Conservation (phyloP, 1,284 basidiomycete genomes). For the Mycena sp. region DNA sequence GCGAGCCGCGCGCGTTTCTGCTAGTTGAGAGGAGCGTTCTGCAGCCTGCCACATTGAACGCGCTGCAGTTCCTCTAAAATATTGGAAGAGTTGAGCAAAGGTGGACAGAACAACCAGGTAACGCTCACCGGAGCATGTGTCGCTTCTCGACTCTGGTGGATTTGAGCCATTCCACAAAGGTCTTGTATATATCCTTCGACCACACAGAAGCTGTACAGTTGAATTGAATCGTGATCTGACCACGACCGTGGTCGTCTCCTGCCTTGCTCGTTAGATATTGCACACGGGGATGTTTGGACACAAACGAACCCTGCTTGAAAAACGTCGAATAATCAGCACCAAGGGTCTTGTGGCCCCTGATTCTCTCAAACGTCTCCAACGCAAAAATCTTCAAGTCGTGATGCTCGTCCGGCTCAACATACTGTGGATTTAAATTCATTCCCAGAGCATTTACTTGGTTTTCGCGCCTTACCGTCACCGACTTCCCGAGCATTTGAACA, state of each 20-base stretch:
- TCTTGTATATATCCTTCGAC: not conserved
- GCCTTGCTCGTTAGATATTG: not conserved
- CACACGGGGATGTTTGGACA: not conserved
- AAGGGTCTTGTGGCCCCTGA: not conserved
- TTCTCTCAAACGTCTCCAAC: slow-evolving; percentile 12
- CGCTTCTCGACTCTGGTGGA: not conserved
- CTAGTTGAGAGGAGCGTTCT: too few species aligned
- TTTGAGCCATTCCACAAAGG: not conserved
- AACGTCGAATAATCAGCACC: not conserved
- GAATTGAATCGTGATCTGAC: slow-evolving; percentile 2
- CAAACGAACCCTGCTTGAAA: slow-evolving; percentile 24
- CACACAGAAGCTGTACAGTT: not conserved
- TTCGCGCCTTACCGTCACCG: not conserved
- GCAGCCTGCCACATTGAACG: too few species aligned
- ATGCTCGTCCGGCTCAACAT: not conserved
- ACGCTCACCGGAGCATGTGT: not conserved
- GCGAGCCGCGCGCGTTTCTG: not conserved
- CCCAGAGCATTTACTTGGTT: not conserved
- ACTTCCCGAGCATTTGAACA: not conserved
- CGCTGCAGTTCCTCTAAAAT: too few species aligned
- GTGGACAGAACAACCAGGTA: not conserved
- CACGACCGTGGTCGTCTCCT: not conserved
- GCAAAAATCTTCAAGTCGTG: slow-evolving; percentile 5
- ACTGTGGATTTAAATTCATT: not conserved
- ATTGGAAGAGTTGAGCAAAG: not conserved